phyloP scores from a whole-genome alignment of 2,329 filamentous ascomycete species.

The Nemania abortiva region DNA sequence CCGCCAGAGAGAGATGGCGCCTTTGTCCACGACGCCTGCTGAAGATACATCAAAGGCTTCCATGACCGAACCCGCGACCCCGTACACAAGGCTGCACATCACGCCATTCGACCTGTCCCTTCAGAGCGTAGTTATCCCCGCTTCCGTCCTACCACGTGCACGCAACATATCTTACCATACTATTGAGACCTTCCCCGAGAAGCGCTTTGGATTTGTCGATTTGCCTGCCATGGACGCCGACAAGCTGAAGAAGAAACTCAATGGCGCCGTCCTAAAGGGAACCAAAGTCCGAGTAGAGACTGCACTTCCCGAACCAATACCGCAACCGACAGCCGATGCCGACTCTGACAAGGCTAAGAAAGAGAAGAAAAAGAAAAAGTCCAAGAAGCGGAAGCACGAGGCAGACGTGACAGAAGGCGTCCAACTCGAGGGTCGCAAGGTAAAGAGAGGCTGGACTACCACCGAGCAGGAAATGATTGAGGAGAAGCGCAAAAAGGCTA shows the following conservation, averaged over 20 bases:
- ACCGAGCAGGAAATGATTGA: slow-evolving; percentile 64
- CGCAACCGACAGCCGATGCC: slow-evolving; percentile 53
- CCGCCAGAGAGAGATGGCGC: slow-evolving; percentile 41
- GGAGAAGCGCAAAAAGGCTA: slow-evolving; percentile 60
- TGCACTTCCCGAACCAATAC: slow-evolving; percentile 73
- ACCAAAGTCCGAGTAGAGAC: slow-evolving; percentile 86
- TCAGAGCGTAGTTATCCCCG: slow-evolving; percentile 77
- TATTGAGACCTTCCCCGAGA: slow-evolving; percentile 89
- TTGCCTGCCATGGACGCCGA: slow-evolving; percentile 84
- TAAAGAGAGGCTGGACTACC: slow-evolving; percentile 92
- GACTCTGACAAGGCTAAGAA: slow-evolving; percentile 51
- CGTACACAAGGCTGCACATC: slow-evolving; percentile 80
- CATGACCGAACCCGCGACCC: slow-evolving; percentile 34
- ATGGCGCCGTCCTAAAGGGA: slow-evolving; percentile 87
- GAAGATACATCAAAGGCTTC: slow-evolving; percentile 28
- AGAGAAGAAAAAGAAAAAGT: slow-evolving; percentile 48
- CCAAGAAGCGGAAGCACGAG: slow-evolving; percentile 66
- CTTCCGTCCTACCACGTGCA: slow-evolving; percentile 73
- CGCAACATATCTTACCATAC: slow-evolving; percentile 89
- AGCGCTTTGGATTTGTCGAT: slow-evolving; percentile 89
- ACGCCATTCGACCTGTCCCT: slow-evolving; percentile 84
- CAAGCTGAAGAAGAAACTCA: slow-evolving; percentile 91
- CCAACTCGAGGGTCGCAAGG: slow-evolving; percentile 79
- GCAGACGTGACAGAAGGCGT: slow-evolving; percentile 71
- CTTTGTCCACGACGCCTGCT: slow-evolving; percentile 31